Evolutionary conservation across 805 yeast species (phyloP).

Genomic region (Candida golubevii): DNA sequence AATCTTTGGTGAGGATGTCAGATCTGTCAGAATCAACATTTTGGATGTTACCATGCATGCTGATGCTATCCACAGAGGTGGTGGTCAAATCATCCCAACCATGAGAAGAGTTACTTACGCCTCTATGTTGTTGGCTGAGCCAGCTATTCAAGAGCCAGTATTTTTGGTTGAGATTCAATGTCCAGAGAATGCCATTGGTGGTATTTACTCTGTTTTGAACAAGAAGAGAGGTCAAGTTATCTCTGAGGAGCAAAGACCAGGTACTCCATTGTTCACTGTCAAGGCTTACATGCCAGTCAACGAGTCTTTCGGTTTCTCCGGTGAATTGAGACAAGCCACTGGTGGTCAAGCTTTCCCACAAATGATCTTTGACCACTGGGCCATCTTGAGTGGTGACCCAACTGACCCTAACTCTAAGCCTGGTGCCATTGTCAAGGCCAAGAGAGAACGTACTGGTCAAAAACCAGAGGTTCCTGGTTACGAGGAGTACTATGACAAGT

Average conservation of each 20-base stretch:
- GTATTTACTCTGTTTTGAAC: conserved; percentile 99
- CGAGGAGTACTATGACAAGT: conserved; percentile 97
- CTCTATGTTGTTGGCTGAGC: conserved; percentile 95
- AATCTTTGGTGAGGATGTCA: conserved; percentile 90
- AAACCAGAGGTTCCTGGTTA: conserved; percentile 98
- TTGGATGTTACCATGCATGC: conserved; percentile 99
- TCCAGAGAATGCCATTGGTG: conserved; percentile 99
- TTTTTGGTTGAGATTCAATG: conserved; percentile 99
- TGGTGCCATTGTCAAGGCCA: conserved; percentile 52
- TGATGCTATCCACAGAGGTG: conserved; percentile 99
- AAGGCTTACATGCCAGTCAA: conserved; percentile 99
- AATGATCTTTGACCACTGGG: conserved; percentile 99
- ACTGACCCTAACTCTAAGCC: conserved; percentile 71
- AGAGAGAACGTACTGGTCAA: conserved; percentile 95
- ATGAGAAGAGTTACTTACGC: conserved; percentile 99
- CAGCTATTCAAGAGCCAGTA: conserved; percentile 98
- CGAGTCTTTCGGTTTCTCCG: conserved; percentile 99
- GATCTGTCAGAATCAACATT: conserved; percentile 96
- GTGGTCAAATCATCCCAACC: conserved; percentile 99
- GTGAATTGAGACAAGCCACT: conserved; percentile 99
- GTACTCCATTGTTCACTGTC: conserved; percentile 99
- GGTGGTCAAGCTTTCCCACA: conserved; percentile 99
- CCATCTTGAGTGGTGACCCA: conserved; percentile 86
- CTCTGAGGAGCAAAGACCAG: conserved; percentile 99
- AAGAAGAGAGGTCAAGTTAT: conserved; percentile 99